Conservation (phyloP, 2,329 filamentous ascomycete genomes). For the Fusarium tuaranense region DNA sequence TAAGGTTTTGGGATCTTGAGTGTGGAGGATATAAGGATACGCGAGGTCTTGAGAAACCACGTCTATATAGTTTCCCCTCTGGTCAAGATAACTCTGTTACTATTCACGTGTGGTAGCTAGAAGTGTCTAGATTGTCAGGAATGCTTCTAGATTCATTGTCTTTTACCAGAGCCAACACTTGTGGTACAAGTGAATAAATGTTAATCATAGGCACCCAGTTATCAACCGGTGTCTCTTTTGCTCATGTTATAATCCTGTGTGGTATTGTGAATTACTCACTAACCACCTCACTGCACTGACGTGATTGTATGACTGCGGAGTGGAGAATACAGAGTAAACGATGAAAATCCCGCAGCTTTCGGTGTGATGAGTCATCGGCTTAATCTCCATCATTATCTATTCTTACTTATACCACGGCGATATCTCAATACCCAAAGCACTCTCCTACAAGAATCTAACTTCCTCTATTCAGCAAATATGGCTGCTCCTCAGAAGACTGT, state of each 20-base stretch:
- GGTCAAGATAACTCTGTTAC: no score
- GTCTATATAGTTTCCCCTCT: no score
- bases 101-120: no score
- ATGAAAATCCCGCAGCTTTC: not conserved
- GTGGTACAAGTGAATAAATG: not conserved
- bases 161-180: not conserved
- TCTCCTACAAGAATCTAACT: not conserved
- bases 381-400: not conserved
- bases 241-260: not conserved
- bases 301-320: not conserved
- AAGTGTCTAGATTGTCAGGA: no score
- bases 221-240: not conserved
- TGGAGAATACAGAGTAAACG: not conserved
- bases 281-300: not conserved
- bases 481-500: conserved; percentile 15
- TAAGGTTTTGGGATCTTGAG: not conserved
- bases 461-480: not conserved
- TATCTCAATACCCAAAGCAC: not conserved
- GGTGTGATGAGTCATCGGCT: not conserved
- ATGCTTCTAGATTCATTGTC: not conserved
- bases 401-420: not conserved
- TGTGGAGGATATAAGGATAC: not conserved
- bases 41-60: no score
- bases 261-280: not conserved
- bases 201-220: not conserved